These are phyloP conservation scores for Venturiaceae sp. DNA, from an alignment of 2,329 filamentous ascomycete genomes.

Conservation along the genomic window DNA sequence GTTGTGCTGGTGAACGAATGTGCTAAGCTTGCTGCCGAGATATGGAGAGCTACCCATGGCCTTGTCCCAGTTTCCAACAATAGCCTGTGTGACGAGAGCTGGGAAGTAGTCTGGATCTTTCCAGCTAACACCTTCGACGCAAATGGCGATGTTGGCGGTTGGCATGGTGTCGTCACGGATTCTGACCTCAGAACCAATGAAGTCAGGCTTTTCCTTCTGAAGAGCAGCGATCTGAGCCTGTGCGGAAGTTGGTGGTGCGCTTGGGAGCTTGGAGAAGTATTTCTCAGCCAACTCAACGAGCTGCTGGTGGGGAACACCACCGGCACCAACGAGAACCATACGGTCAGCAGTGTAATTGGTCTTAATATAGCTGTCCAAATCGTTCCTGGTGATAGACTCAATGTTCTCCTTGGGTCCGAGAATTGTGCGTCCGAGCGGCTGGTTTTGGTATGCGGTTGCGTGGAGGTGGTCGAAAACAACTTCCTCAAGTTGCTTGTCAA, in stretches of 20 bases:
- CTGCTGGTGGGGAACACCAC: slow-evolving; percentile 86
- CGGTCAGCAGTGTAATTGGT: slow-evolving; percentile 99
- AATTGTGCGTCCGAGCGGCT: slow-evolving; percentile 95
- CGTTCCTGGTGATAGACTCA: slow-evolving; percentile 82
- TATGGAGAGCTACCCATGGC: slow-evolving; percentile 96
- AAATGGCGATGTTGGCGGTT: slow-evolving; percentile 95
- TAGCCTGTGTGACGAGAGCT: slow-evolving; percentile 91
- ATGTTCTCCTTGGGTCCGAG: slow-evolving; percentile 98
- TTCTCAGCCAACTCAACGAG: slow-evolving; percentile 95
- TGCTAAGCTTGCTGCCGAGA: slow-evolving; percentile 96
- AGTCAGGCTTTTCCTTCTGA: slow-evolving; percentile 82
- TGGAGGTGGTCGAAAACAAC: slow-evolving; percentile 99
- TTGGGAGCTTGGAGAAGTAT: slow-evolving; percentile 76
- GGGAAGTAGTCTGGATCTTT: slow-evolving; percentile 99
- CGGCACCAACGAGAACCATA: slow-evolving; percentile 95
- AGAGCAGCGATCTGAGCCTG: slow-evolving; percentile 62
- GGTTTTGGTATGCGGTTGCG: slow-evolving; percentile 93
- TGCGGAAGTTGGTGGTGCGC: slow-evolving; percentile 62
- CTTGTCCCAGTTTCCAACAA: slow-evolving; percentile 99
- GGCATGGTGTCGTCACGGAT: slow-evolving; percentile 93
- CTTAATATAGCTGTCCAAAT: slow-evolving; percentile 95
- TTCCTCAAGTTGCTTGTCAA: slow-evolving; percentile 99
- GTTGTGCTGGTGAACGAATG: slow-evolving; percentile 86
- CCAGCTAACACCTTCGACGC: slow-evolving; percentile 99
- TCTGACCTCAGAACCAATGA: slow-evolving; percentile 91